Evolutionary conservation across 352 stramenopile genomes (phyloP).

Genomic region (Pilasporangium apinafurcum): DNA sequence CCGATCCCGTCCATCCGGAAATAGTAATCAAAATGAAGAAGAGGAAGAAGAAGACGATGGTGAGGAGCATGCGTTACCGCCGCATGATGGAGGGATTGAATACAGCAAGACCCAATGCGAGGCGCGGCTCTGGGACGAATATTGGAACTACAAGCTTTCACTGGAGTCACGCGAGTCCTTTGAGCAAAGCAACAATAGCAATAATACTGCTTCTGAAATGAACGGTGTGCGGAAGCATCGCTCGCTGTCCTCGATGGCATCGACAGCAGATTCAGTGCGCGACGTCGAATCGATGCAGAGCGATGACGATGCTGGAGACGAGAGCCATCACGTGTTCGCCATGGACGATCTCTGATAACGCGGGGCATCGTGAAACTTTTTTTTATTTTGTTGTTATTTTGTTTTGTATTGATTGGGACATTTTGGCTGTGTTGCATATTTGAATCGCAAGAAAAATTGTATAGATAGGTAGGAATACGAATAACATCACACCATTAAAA

Average conservation of each 20-base stretch:
- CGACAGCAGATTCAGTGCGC: conserved; percentile 20
- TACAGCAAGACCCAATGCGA: conserved; percentile 43
- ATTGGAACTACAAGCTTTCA: conserved; percentile 72
- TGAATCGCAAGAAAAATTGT: background rate
- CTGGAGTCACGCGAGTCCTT: conserved; percentile 62
- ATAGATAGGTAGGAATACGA: background rate
- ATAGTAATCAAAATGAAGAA: conserved; percentile 1
- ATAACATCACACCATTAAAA: background rate
- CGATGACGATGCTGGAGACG: conserved; percentile 9
- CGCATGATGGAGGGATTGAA: conserved; percentile 2
- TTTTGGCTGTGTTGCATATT: background rate
- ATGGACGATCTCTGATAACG: conserved; percentile 54
- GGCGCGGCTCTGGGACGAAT: conserved; percentile 48
- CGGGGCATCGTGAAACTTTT: background rate
- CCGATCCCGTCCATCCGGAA: conserved; percentile 7
- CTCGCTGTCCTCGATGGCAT: conserved; percentile 23
- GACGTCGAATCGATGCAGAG: conserved; percentile 22
- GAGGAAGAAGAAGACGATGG: background rate
- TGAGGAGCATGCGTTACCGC: background rate
- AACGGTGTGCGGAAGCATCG: conserved; percentile 7
- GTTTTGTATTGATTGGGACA: background rate
- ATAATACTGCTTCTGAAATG: conserved; percentile 1
- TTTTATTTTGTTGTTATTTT: background rate
- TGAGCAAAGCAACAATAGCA: conserved; percentile 13
- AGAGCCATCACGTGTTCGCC: conserved; percentile 31